Base-by-base conservation (phyloP, 495 filamentous ascomycete genomes). In the Xylaria longipes region DNA sequence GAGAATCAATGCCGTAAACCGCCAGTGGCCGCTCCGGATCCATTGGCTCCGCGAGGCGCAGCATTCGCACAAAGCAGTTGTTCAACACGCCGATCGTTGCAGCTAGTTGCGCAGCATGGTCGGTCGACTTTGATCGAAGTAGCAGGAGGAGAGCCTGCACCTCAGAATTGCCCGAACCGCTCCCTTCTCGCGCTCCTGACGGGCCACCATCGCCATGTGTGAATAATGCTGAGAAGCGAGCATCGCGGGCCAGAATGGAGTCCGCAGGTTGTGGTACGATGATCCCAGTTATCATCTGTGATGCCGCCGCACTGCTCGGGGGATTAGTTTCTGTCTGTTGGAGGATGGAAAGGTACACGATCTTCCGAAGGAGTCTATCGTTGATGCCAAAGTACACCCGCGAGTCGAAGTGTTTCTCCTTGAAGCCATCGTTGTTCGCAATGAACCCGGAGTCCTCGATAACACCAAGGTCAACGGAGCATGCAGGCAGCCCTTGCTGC, bases 391-490 rank as follows among this genome's bases (percentile, higher is more conserved):
- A 31, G 15, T n/a, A 58, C 31, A 35, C 54, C 29, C 27, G 31
- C 6, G 54, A 31, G 29, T 58, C 54, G 29, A 58, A 39, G 33
- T 22, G n/a, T 9, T 58, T 31, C 58, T 61, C 58, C 35, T 22
- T 61, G 58, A 61, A 39, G n/a, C 35, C 35, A 14, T 37, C 31
- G 33, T 61, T 31, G 14, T 80, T 75, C 1, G 77, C 78, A 7
- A 88, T 79, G 80, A 85, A 88, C 4, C 88, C 88, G 0, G 86
- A 82, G 41, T 83, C 86, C 1, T 83, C 82, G 0, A 89, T 83
- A 31, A 83, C 80, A 22, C 84, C 87, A 0, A 91, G 79, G 56
- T 89, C 83, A 33, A 91, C 79, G 22, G 82, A 83, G 15, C 82
- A 78, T 20, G 84, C 82, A 5, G 80, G 79, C 9, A 86, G 77